phyloP scores from a whole-genome alignment of 305 asterid species.

The Nicotiana rustica region DNA sequence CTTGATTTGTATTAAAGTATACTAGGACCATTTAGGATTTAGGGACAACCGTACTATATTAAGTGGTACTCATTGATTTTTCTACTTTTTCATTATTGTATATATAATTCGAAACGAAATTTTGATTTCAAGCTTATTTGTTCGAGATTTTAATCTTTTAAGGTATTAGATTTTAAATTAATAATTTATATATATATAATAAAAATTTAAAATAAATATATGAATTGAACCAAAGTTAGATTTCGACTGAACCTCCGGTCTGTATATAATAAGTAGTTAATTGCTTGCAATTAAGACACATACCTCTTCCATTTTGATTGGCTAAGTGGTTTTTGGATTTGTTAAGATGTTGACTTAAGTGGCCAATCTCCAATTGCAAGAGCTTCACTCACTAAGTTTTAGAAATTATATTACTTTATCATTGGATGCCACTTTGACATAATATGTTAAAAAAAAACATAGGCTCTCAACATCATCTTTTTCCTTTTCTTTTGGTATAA shows the following conservation, averaged over 20 bases:
- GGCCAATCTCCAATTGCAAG: conserved; percentile 11
- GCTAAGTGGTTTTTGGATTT: conserved; percentile 6
- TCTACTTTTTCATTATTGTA: not conserved
- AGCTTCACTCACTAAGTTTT: not conserved
- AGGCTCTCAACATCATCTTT: conserved; percentile 17
- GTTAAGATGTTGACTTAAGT: conserved; percentile 28
- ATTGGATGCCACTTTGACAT: conserved; percentile 12
- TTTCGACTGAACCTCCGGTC: too few relatives aligned
- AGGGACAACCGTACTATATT: not conserved
- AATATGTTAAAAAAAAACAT: not conserved
- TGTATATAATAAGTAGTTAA: not conserved
- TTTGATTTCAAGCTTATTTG: accelerated
- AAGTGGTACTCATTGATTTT: not conserved
- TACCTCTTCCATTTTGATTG: not conserved
- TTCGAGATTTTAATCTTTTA: too few relatives aligned
- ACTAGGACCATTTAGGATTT: not conserved
- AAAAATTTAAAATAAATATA: too few relatives aligned
- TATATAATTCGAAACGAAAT: too few relatives aligned
- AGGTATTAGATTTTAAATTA: too few relatives aligned
- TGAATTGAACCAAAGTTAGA: too few relatives aligned
- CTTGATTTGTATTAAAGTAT: not conserved
- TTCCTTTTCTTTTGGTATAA: not conserved
- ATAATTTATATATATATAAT: too few relatives aligned
- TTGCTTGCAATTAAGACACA: not conserved
- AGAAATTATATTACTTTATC: not conserved